Percentiles rank a stretch among this genome's conserved stretches.
These are phyloP conservation scores for Russula abietina DNA, from an alignment of 768 basidiomycete genomes.

Conservation along the genomic window DNA sequence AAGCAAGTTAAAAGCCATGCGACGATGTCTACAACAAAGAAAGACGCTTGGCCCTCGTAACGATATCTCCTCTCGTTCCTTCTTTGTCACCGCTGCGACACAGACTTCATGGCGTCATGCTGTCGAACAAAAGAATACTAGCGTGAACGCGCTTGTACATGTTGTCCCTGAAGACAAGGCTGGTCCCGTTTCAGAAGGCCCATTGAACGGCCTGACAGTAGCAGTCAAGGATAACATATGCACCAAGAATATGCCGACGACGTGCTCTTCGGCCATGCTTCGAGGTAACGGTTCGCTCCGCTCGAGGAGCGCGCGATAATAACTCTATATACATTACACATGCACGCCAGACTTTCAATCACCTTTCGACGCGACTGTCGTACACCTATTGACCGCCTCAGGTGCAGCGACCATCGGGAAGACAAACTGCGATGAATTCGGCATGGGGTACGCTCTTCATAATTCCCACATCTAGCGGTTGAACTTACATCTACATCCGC, in stretches of 20 bases:
- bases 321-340: not conserved
- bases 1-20: no score
- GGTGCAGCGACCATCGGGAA: conserved; percentile 81
- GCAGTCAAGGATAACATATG: conserved; percentile 89
- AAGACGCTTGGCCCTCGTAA: not conserved
- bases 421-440: conserved; percentile 96
- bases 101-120: conserved; percentile 11
- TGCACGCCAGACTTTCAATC: conserved; percentile 54
- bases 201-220: conserved; percentile 44
- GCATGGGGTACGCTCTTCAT: conserved; percentile 75
- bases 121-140: conserved; percentile 31
- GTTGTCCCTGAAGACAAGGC: conserved; percentile 18
- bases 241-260: conserved; percentile 55
- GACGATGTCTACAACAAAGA: conserved; percentile 14
- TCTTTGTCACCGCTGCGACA: not conserved
- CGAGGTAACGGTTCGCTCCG: conserved; percentile 38
- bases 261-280: conserved; percentile 77
- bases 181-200: conserved; percentile 17
- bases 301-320: not conserved
- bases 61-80: conserved; percentile 3
- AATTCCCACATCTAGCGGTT: not conserved
- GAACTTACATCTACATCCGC: no score
- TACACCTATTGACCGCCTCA: conserved; percentile 47
- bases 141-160: conserved; percentile 53
- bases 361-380: conserved; percentile 85